Percentiles rank a stretch among this genome's conserved stretches.
phyloP scores from a whole-genome alignment of 164 flowering plant species.

The Euptelea pleiosperma region DNA sequence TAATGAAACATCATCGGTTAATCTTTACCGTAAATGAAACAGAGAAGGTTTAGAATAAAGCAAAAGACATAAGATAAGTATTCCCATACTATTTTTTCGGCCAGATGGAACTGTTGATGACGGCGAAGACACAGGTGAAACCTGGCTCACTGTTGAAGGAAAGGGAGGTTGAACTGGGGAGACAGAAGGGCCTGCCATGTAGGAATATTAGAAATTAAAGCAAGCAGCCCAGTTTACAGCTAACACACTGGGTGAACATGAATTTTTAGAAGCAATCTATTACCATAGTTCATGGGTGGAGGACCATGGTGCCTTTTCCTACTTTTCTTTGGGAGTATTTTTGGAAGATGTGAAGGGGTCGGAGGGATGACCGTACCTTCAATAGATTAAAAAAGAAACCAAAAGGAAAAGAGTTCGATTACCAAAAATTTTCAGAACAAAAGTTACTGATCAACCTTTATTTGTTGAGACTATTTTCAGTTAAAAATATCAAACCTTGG shows the following conservation, averaged over 20 bases:
- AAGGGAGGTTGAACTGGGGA: slow-evolving; percentile 34
- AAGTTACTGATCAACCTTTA: neutral
- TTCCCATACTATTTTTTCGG: slow-evolving; percentile 32
- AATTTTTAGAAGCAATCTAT: neutral
- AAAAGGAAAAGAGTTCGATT: neutral
- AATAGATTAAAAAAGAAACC: slow-evolving; percentile 3
- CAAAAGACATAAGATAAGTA: neutral
- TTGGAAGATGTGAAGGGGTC: slow-evolving; percentile 22
- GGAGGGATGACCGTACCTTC: slow-evolving; percentile 33
- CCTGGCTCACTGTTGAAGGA: slow-evolving; percentile 31
- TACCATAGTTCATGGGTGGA: slow-evolving; percentile 42
- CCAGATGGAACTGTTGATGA: slow-evolving; percentile 28
- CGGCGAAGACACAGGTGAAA: slow-evolving; percentile 37
- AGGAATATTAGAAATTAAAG: slow-evolving; percentile 14
- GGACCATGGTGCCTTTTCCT: slow-evolving; percentile 26
- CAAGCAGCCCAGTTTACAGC: neutral
- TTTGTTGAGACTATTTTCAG: neutral
- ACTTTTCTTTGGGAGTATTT: slow-evolving; percentile 20
- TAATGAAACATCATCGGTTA: neutral
- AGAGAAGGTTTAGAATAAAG: slow-evolving; percentile 9
- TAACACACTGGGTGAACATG: neutral
- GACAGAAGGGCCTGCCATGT: slow-evolving; percentile 26
- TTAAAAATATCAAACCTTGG: slow-evolving; percentile 36
- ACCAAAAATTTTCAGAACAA: neutral
- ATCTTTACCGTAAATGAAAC: slow-evolving; percentile 1